Evolutionary conservation across 2,329 filamentous ascomycete genomes (phyloP).

Genomic region (Raffaelea deltoideospora): DNA sequence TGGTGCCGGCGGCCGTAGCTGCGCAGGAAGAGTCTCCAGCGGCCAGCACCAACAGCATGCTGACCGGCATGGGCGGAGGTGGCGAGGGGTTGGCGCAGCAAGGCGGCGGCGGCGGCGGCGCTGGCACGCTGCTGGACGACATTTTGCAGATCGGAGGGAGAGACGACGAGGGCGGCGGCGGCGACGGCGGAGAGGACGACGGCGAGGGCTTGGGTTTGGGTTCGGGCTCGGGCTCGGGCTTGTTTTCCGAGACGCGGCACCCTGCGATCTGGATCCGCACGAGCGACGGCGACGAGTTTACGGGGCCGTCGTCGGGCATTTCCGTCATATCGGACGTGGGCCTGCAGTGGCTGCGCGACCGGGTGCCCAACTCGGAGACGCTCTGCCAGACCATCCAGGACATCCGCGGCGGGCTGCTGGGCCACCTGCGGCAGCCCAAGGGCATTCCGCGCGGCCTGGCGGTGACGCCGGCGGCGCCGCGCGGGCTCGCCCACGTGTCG

Average conservation of each 20-base stretch:
- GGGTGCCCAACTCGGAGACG: constrained; percentile 2
- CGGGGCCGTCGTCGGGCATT: constrained; percentile 4
- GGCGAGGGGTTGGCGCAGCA: too few relatives aligned
- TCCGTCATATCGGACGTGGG: constrained; percentile 6
- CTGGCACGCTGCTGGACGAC: not conserved
- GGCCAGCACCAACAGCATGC: too few relatives aligned
- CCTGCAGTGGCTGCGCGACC: constrained; percentile 17
- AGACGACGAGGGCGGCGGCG: too few relatives aligned
- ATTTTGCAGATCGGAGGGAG: not conserved
- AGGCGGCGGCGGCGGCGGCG: not conserved
- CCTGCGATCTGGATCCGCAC: constrained; percentile 4
- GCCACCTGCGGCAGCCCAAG: constrained; percentile 4
- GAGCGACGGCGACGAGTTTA: constrained; percentile 3
- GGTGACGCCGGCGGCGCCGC: not conserved
- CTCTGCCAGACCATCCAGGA: constrained; percentile 3
- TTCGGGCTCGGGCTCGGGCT: too few relatives aligned
- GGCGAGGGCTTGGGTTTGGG: not conserved
- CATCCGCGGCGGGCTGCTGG: constrained; percentile 2
- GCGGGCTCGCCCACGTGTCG: not conserved
- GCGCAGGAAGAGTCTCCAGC: too few relatives aligned
- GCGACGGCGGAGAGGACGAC: too few relatives aligned
- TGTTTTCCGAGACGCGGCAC: not conserved
- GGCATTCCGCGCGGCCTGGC: constrained; percentile 1
- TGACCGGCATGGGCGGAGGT: too few relatives aligned
- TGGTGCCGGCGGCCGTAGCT: too few relatives aligned